These are phyloP conservation scores for Agaricales sp. DNA, from an alignment of 1,284 basidiomycete species.

Conservation along the genomic window DNA sequence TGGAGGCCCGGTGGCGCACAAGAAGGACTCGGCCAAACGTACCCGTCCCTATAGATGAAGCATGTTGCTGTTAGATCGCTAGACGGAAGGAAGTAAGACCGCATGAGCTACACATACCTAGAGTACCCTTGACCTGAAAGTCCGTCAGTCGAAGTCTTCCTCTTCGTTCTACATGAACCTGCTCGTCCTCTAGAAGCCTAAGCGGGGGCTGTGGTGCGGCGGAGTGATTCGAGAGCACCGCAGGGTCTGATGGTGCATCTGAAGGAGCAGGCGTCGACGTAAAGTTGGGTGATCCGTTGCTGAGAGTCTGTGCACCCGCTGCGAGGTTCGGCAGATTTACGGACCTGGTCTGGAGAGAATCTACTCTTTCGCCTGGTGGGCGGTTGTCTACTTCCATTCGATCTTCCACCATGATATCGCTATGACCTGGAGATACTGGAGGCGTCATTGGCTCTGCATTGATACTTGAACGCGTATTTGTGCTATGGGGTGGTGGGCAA, in stretches of 20 bases:
- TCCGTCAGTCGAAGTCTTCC: constrained; percentile 59
- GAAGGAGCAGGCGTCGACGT: constrained; percentile 5
- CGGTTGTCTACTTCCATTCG: constrained; percentile 20
- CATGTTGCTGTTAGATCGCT: constrained; percentile 7
- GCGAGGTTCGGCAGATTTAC: constrained; percentile 16
- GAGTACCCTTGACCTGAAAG: constrained; percentile 70
- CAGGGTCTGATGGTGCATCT: constrained; percentile 13
- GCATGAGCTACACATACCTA: constrained; percentile 44
- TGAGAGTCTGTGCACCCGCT: constrained; percentile 6
- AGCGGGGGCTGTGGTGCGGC: constrained; percentile 29
- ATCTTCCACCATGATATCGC: constrained; percentile 20
- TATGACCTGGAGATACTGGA: constrained; percentile 44
- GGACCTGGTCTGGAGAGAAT: constrained; percentile 11
- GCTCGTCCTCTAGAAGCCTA: constrained; percentile 59
- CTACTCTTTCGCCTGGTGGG: background rate
- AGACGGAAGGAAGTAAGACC: constrained; percentile 7
- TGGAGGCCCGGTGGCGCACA: constrained; percentile 50
- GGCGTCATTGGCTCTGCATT: constrained; percentile 43
- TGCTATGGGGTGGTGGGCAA: constrained; percentile 1
- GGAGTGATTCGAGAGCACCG: constrained; percentile 13
- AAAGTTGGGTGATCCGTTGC: background rate
- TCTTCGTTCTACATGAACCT: constrained; percentile 44
- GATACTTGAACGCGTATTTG: constrained; percentile 11
- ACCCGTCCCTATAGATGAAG: constrained; percentile 62
- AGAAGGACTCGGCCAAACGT: constrained; percentile 91